These are phyloP conservation scores for Polygonum aviculare DNA, from an alignment of 148 eudicot species.

Conservation along the genomic window DNA sequence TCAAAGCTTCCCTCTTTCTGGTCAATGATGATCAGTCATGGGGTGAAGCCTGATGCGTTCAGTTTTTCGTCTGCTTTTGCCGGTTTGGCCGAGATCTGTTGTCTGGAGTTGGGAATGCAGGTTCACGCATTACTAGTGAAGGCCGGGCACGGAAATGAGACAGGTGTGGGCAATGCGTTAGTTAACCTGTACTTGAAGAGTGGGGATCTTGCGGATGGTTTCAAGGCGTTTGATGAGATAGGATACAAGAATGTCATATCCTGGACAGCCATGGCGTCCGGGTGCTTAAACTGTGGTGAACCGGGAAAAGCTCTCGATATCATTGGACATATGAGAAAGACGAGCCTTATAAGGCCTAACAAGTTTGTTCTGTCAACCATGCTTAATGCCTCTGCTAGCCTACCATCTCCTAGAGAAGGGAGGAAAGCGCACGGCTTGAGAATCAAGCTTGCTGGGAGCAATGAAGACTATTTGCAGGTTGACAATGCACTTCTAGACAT, in stretches of 20 bases:
- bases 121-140: conserved; percentile 52
- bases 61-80: conserved; percentile 43
- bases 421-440: conserved; percentile 46
- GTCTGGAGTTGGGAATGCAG: conserved; percentile 35
- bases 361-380: conserved; percentile 47
- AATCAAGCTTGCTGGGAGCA: conserved; percentile 33
- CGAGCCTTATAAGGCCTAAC: conserved; percentile 34
- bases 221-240: conserved; percentile 49
- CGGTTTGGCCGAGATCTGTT: conserved; percentile 32
- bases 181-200: conserved; percentile 49
- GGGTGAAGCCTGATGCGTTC: conserved; percentile 47
- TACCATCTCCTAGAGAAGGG: conserved; percentile 49
- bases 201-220: conserved; percentile 30
- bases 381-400: conserved; percentile 51
- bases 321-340: conserved; percentile 41
- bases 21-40: conserved; percentile 42
- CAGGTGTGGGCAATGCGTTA: conserved; percentile 56
- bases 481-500: conserved; percentile 62
- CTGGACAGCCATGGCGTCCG: conserved; percentile 60
- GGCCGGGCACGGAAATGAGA: conserved; percentile 51
- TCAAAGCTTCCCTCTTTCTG: conserved; percentile 34
- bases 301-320: conserved; percentile 43
- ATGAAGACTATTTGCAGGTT: conserved; percentile 42
- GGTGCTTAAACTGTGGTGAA: conserved; percentile 45
- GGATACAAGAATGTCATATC: conserved; percentile 35